Evolutionary conservation across 2,329 filamentous ascomycete genomes (phyloP).

Genomic region (Ascomycota sp.): DNA sequence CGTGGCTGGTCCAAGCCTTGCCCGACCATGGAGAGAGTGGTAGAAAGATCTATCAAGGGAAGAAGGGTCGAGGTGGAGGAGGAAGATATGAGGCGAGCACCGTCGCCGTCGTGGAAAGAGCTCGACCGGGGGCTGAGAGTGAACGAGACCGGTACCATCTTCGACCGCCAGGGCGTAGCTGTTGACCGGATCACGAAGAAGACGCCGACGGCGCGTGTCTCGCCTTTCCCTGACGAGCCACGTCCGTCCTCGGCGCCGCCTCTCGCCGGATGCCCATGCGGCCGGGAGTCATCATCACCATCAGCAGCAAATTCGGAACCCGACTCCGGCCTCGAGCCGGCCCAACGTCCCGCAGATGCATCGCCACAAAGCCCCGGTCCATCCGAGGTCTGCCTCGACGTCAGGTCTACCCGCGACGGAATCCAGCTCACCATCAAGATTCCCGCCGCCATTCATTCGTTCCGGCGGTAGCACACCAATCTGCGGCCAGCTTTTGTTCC

Average conservation of each 20-base stretch:
- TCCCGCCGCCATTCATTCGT: slow-evolving; percentile 26
- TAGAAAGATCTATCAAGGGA: too few species aligned
- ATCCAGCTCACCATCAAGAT: slow-evolving; percentile 35
- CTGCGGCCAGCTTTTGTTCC: too few species aligned
- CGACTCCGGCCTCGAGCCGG: slow-evolving; percentile 29
- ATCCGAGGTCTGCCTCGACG: slow-evolving; percentile 32
- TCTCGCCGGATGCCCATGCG: too few species aligned
- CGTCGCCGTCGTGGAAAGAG: slow-evolving; percentile 28
- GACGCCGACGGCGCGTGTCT: slow-evolving; percentile 25
- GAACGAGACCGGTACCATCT: slow-evolving; percentile 33
- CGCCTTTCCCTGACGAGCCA: slow-evolving; percentile 12
- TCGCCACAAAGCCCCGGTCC: slow-evolving; percentile 13
- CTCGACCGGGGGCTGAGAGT: slow-evolving; percentile 30
- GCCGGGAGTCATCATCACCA: neutral
- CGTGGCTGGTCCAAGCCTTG: too few species aligned
- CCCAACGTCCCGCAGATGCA: slow-evolving; percentile 18
- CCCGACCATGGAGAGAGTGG: too few species aligned
- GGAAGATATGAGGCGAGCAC: slow-evolving; percentile 56
- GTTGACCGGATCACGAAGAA: slow-evolving; percentile 25
- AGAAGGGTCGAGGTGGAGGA: slow-evolving; percentile 54
- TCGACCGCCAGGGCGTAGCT: slow-evolving; percentile 31
- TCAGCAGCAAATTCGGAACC: slow-evolving; percentile 2
- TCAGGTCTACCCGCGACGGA: slow-evolving; percentile 33
- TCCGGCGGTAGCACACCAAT: neutral
- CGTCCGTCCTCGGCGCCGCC: slow-evolving; percentile 1